Evolutionary conservation across 176 grass and related monocot species (phyloP).

Genomic region (Themeda triandra): DNA sequence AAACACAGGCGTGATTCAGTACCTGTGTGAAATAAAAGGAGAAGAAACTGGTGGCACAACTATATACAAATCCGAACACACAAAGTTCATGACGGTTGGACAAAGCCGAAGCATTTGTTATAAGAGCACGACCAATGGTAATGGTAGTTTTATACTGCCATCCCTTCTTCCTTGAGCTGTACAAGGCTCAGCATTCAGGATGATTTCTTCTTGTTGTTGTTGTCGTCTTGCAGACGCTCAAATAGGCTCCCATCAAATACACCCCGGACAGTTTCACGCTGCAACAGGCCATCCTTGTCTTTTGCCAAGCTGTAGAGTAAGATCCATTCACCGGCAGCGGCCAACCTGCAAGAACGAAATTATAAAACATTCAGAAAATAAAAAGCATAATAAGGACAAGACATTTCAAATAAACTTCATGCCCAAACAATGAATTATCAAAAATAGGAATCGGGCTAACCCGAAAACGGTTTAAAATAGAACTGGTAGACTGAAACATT

Average conservation of each 20-base stretch:
- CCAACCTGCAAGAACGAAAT: neutral
- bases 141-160: neutral
- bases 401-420: neutral
- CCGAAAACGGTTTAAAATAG: neutral
- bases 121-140: neutral
- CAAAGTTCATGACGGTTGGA: neutral
- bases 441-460: neutral
- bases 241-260: slow-evolving; percentile 62
- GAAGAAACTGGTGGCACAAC: neutral
- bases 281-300: slow-evolving; percentile 44
- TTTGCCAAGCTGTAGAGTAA: slow-evolving; percentile 50
- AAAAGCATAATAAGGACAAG: neutral
- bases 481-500: neutral
- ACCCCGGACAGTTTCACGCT: slow-evolving; percentile 40
- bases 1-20: neutral
- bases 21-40: neutral
- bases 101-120: neutral
- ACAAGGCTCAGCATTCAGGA: neutral
- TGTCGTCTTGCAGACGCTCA: slow-evolving; percentile 32
- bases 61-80: neutral
- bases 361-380: neutral
- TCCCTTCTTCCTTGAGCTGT: neutral
- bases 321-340: slow-evolving; percentile 34
- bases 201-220: slow-evolving; percentile 23
- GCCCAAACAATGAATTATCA: neutral